Evolutionary conservation across 805 yeast species (phyloP), one percentile per base, ranked within the genome.

Genomic region (Helenozyma rhizophorensis): DNA sequence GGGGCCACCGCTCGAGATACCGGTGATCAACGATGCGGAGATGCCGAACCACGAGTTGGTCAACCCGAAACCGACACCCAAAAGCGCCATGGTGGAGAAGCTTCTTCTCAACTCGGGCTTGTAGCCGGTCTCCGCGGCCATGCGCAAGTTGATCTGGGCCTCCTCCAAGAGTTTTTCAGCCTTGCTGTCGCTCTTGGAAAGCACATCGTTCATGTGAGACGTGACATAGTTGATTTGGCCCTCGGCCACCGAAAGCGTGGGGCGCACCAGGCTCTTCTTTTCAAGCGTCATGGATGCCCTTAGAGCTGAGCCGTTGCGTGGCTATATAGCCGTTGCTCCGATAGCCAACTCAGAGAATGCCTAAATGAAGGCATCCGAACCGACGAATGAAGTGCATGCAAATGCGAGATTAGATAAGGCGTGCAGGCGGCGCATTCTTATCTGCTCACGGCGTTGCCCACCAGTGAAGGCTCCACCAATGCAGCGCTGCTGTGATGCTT

Each of bases 41-140:
- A 76, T 69, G 34, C 81, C 81, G 37, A 70, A 68, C 81, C 82
- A 76, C 1, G 80, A 73, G 48, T 74, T 75, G 11, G 80, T 76
- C 25, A 76, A 53, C 10, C 80, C 80, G 42, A 76, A 76, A 8
- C 80, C 80, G 21, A 75, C 74, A 32, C 80, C 81, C 24, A 76
- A 50, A 1, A 76, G 51, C 1, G 79, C 67, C 58, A 65, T 22
- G 4, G 25, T 27, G 12, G 40, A 37, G 34, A 37, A 37, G 33
- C 30, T 37, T 37, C 50, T 27, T 30, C 47, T 39, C 25, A 48
- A 39, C 27, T 54, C 56, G 4, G 57, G 59, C 12, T 43, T 30
- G 34, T 57, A 57, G 1, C 62, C 62, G 6, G 58, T 50, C 29
- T 52, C 56, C 3, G 54, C 47, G 3, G 58, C 61, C 31, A 54